Base-by-base conservation (phyloP, 495 filamentous ascomycete species). In the Podospora pseudoanserina region DNA sequence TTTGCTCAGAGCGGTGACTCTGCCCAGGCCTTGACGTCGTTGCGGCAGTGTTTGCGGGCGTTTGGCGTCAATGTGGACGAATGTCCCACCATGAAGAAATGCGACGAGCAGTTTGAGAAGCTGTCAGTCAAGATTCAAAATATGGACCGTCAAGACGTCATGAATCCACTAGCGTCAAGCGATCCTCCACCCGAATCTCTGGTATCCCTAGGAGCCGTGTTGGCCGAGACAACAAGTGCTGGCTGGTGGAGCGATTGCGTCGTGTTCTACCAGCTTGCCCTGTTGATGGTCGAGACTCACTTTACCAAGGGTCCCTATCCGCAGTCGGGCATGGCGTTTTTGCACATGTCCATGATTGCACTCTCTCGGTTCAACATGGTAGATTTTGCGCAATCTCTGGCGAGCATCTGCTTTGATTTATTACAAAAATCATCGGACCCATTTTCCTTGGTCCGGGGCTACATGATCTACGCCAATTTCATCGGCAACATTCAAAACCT, bases 221-320 rank as follows among this genome's bases (percentile, higher is more conserved):
- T 96, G 67, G 83, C 88, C 0, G 93, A 96, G 76, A 88, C 91
- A 11, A 85, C 91, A 67, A 87, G 88, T 63, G 88, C 92, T n/a
- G 90, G 90, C 0, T 96, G 91, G 78, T 97, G 92, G 92, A 88
- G 86, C 71, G 88, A 95, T 74, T 79, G 82, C 19, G 72, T 92
- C 26, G 84, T 87, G 27, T 96, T 93, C 77, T 96, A 93, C 74
- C 87, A 91, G 64, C 86, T 91, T 67, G 81, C 88, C 4, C 84
- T 94, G 13, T 83, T 89, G 63, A 88, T 93, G 81, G 80, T 94
- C 71, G 84, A 89, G 58, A 84, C 89, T 23, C 88, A 91, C 70
- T 80, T 96, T 18, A 78, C 75, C 11, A 82, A 85, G 54, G 90
- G 89, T 0, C 82, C 85, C 2, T 92, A 91, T 72, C 86, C 89